Evolutionary conservation across 83 land plant species (phyloP).

Genomic region (Diphasiastrum complanatum): DNA sequence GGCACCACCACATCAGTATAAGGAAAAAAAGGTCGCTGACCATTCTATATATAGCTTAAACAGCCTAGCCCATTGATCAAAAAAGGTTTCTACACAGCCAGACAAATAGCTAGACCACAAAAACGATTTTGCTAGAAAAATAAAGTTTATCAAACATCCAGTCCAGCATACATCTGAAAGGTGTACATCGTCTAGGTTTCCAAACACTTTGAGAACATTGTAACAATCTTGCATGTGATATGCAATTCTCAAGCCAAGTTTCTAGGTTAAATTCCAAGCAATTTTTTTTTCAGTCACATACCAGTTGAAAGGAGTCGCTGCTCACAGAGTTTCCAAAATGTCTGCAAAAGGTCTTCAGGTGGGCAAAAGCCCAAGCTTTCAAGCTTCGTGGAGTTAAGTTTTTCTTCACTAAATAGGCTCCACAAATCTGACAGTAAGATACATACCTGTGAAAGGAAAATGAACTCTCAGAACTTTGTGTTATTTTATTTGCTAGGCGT

Average conservation of each 20-base stretch:
- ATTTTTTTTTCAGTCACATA: constrained; percentile 23
- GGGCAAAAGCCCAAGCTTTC: constrained; percentile 62
- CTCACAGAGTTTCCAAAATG: constrained; percentile 84
- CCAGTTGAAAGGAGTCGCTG: constrained; percentile 60
- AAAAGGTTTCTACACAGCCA: too few relatives aligned
- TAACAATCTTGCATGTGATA: too few relatives aligned
- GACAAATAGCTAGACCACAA: too few relatives aligned
- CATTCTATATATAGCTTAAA: background rate
- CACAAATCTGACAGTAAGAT: constrained; percentile 69
- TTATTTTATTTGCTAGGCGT: background rate
- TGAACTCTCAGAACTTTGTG: background rate
- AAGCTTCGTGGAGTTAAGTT: constrained; percentile 54
- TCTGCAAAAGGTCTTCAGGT: constrained; percentile 38
- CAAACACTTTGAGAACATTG: too few relatives aligned
- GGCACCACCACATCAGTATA: background rate
- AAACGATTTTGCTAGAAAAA: too few relatives aligned
- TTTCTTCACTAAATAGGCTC: constrained; percentile 63
- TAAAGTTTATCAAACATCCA: too few relatives aligned
- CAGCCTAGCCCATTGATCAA: too few relatives aligned
- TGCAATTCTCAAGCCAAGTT: too few relatives aligned
- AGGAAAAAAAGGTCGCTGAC: background rate
- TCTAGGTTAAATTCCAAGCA: too few relatives aligned
- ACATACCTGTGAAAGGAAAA: constrained; percentile 49
- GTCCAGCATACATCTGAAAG: too few relatives aligned
- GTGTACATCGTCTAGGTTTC: too few relatives aligned